phyloP scores from a whole-genome alignment of 2,329 filamentous ascomycete genomes.

The Ascochyta viciae-villosae region DNA sequence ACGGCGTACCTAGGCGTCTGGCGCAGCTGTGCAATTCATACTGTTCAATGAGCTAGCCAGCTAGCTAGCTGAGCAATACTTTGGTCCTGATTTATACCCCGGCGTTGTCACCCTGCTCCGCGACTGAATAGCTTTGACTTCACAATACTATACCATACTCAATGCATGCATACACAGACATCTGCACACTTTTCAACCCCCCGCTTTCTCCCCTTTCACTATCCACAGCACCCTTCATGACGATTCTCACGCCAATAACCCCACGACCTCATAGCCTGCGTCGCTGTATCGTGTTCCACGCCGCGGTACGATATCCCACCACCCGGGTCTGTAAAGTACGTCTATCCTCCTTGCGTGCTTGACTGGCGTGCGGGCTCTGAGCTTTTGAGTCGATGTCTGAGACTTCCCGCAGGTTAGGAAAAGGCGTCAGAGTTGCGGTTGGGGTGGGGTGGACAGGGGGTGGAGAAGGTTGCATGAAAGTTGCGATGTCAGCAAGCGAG shows the following conservation, averaged over 20 bases:
- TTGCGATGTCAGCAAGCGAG: too few species aligned
- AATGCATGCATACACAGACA: background rate
- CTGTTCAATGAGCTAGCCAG: constrained; percentile 1
- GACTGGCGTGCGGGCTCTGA: constrained; percentile 54
- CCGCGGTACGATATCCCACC: constrained; percentile 53
- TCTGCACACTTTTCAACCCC: background rate
- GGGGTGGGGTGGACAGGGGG: constrained; percentile 17
- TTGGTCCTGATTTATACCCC: constrained; percentile 11
- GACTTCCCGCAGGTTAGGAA: constrained; percentile 62
- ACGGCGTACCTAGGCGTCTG: background rate
- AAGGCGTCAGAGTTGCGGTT: constrained; percentile 60
- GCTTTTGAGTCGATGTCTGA: constrained; percentile 64
- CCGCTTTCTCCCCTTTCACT: background rate
- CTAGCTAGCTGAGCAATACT: background rate
- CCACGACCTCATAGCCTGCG: constrained; percentile 72
- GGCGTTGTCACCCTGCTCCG: background rate
- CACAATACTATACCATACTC: background rate
- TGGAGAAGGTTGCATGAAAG: constrained; percentile 24
- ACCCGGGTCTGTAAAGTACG: constrained; percentile 57
- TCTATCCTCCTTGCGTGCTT: constrained; percentile 61
- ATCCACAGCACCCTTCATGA: background rate
- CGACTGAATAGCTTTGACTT: background rate
- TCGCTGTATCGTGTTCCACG: constrained; percentile 71
- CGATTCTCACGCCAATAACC: background rate
- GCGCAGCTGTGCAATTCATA: background rate